phyloP scores from a whole-genome alignment of 1,284 basidiomycete genomes.

The Amylostereum areolatum region DNA sequence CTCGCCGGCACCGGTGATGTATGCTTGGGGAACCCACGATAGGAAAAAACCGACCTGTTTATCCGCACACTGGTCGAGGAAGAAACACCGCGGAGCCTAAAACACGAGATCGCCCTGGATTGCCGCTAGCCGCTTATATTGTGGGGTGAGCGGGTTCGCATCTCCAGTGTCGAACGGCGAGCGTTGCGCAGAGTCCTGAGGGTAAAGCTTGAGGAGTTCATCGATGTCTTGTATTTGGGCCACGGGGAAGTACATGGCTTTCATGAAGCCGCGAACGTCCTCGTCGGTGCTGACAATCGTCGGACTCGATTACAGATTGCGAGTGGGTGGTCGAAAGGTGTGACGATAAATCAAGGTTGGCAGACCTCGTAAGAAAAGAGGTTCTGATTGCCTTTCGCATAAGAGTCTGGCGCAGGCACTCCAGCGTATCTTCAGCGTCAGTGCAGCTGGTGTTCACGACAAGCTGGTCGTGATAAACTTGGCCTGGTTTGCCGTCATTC shows the following conservation, averaged over 20 bases:
- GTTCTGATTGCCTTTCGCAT: constrained; percentile 19
- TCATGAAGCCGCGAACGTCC: constrained; percentile 30
- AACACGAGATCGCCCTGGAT: constrained; percentile 45
- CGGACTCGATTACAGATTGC: not conserved
- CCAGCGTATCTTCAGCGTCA: not conserved
- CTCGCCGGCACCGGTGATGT: not conserved
- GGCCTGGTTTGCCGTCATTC: constrained; percentile 6
- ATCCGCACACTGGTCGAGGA: constrained; percentile 6
- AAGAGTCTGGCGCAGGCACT: constrained; percentile 18
- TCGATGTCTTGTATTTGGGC: constrained; percentile 23
- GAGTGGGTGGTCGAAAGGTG: constrained; percentile 2
- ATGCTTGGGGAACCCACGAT: not conserved
- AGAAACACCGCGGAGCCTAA: constrained; percentile 36
- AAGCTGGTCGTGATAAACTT: constrained; percentile 21
- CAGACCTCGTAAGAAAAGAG: constrained; percentile 4
- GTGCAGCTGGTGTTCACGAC: not conserved
- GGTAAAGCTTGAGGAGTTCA: constrained; percentile 32
- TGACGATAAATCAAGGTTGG: constrained; percentile 37
- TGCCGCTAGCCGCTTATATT: constrained; percentile 47
- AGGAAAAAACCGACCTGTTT: not conserved
- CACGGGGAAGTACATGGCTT: constrained; percentile 25
- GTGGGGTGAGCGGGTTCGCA: constrained; percentile 36
- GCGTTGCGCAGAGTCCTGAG: constrained; percentile 36
- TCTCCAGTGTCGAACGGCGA: constrained; percentile 46
- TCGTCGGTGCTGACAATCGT: constrained; percentile 25